Base-by-base conservation (phyloP, 345 rosid genomes). In the Melastoma malabathricum region DNA sequence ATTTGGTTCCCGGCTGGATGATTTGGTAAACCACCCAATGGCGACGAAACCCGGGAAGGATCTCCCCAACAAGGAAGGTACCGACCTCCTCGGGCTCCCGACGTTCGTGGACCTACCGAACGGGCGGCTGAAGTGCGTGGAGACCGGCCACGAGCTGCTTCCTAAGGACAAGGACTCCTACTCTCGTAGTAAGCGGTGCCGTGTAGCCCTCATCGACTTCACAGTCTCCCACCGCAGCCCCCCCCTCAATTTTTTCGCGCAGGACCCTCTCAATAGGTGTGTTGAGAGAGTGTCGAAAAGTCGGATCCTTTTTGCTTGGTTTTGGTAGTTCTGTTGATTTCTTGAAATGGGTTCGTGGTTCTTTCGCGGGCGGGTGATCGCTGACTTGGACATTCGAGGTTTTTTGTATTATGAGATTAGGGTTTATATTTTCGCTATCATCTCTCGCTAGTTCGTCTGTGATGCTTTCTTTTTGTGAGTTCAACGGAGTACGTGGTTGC, bases 181-280 rank as follows among this genome's bases (percentile, higher is more conserved):
- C 58, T 61, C 87, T 19, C 66, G 50, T 44, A 82, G 82, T 53
- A 90, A 86, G 61, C 83, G 94, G 25, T 84, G 96, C 44, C 98
- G 93, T 52, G 44, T 90, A 46, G 96, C 94, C 20, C 94, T 90
- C 62, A 71, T 86, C 61, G 87, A 86, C 70, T 77, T 73, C 46
- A 78, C 93, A 62, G 15, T 90, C 55, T 65, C 82, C 58, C 76
- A 52, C 55, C 74, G 68, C 2, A 86, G 66, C 10, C 52, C 94
- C 47, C 98, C 94, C 68, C 80, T 90, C 72, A 80, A 78, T 71
- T 72, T 84, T 83, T 90, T 90, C 73, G 71, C 79, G 45, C 96
- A 77, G 43, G 76, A 76, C 72, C 82, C 84, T 12, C 39, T 64
- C 47, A 75, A 69, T 64, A 80, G 95, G 98, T 90, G 70, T 12